Evolutionary conservation across 805 yeast species (phyloP).

Genomic region (Hanseniaspora vineae): DNA sequence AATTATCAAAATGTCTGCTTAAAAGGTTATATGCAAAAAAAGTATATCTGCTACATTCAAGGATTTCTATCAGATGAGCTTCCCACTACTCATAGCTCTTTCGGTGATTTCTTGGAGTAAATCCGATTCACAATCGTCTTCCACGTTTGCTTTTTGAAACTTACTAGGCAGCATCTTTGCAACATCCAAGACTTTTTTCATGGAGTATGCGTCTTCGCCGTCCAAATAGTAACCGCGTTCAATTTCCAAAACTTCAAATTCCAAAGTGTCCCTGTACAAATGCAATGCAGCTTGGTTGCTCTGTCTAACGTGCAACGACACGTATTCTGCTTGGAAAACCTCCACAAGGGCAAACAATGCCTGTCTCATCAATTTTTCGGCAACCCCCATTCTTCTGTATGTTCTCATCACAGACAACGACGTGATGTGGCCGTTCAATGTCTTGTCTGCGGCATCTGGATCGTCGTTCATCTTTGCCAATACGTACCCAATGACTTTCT

Average conservation of each 20-base stretch:
- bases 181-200: conserved; percentile 58
- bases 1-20: no score
- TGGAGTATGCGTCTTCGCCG: conserved; percentile 94
- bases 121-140: conserved; percentile 45
- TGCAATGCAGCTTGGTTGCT: conserved; percentile 91
- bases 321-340: conserved; percentile 68
- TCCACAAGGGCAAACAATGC: conserved; percentile 70
- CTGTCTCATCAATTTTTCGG: conserved; percentile 83
- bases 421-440: conserved; percentile 86
- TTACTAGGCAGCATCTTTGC: conserved; percentile 50
- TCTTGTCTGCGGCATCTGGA: conserved; percentile 42
- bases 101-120: conserved; percentile 10
- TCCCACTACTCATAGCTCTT: not conserved
- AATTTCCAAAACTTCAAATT: conserved; percentile 69
- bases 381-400: conserved; percentile 89
- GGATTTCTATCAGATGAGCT: not conserved
- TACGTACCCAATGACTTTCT: conserved; percentile 89
- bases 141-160: conserved; percentile 32
- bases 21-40: no score
- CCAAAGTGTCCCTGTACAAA: conserved; percentile 72
- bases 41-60: not conserved
- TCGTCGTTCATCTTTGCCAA: conserved; percentile 96
- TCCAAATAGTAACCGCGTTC: conserved; percentile 91
- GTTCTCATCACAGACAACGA: conserved; percentile 91
- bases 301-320: conserved; percentile 85